phyloP scores from a whole-genome alignment of 148 eudicot genomes.

The Arctostaphylos glauca region DNA sequence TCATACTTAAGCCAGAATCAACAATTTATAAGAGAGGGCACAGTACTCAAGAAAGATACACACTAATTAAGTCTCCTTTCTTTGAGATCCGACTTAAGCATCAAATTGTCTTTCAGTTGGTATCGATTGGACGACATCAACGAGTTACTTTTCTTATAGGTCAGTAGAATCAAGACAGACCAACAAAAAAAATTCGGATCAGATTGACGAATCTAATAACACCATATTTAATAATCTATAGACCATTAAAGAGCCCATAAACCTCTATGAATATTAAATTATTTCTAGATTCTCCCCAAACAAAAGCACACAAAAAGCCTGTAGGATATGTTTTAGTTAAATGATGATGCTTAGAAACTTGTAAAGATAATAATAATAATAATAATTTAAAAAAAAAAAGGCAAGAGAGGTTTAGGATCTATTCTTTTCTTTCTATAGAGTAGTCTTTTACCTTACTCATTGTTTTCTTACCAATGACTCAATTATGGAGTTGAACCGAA shows the following conservation, averaged over 20 bases:
- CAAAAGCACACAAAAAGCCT: background rate
- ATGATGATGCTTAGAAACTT: background rate
- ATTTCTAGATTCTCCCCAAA: background rate
- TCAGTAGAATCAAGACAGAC: too few species aligned
- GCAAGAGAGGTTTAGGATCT: background rate
- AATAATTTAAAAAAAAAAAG: background rate
- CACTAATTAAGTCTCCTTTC: too few species aligned
- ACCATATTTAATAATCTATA: too few species aligned
- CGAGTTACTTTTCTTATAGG: too few species aligned
- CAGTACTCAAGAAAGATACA: too few species aligned
- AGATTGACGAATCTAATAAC: too few species aligned
- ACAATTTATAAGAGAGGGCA: too few species aligned
- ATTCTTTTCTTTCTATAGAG: background rate
- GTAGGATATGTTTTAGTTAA: background rate
- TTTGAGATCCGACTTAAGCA: too few species aligned
- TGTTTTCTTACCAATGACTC: slow-evolving; percentile 13
- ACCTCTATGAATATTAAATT: background rate
- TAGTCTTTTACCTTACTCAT: background rate
- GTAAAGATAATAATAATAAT: background rate
- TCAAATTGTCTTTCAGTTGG: too few species aligned
- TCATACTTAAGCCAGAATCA: too few species aligned
- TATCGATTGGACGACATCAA: too few species aligned
- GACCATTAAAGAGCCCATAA: background rate
- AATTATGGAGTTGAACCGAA: background rate
- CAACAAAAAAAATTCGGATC: too few species aligned